Evolutionary conservation across 805 yeast genomes (phyloP).

Genomic region (Pachysolen tannophilus): DNA sequence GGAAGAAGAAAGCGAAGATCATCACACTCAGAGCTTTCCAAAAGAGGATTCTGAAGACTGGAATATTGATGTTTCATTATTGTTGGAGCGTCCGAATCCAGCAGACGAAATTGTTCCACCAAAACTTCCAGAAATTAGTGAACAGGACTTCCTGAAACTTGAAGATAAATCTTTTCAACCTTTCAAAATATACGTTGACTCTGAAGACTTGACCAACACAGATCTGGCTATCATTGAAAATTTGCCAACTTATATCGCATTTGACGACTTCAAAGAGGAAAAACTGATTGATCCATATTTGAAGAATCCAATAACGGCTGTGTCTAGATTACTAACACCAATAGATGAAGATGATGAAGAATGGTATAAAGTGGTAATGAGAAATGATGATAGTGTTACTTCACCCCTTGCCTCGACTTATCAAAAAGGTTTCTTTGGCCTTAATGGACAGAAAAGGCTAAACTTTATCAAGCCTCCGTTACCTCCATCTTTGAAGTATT

Average conservation of each 20-base stretch:
- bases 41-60: slow-evolving; percentile 4
- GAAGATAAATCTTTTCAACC: slow-evolving; percentile 21
- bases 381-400: slow-evolving; percentile 31
- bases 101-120: slow-evolving; percentile 22
- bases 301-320: slow-evolving; percentile 37
- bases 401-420: slow-evolving; percentile 28
- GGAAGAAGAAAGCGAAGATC: not conserved
- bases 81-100: slow-evolving; percentile 26
- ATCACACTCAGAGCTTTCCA: not conserved
- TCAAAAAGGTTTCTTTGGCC: slow-evolving; percentile 53
- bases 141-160: slow-evolving; percentile 21
- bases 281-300: slow-evolving; percentile 11
- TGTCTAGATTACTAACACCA: slow-evolving; percentile 60
- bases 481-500: slow-evolving; percentile 78
- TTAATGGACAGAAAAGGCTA: slow-evolving; percentile 42
- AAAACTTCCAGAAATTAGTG: slow-evolving; percentile 21
- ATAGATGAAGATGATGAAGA: slow-evolving; percentile 50
- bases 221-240: slow-evolving; percentile 41
- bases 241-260: slow-evolving; percentile 40
- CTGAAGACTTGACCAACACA: slow-evolving; percentile 33
- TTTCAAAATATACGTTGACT: slow-evolving; percentile 36
- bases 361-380: slow-evolving; percentile 52
- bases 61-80: slow-evolving; percentile 29
- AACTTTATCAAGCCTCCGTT: slow-evolving; percentile 76
- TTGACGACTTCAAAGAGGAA: slow-evolving; percentile 25